A percentile compares a stretch with the other conserved stretches of the same genome.
phyloP scores from a whole-genome alignment of 495 filamentous ascomycete genomes.

The Melanomma pulvis-pyrius region DNA sequence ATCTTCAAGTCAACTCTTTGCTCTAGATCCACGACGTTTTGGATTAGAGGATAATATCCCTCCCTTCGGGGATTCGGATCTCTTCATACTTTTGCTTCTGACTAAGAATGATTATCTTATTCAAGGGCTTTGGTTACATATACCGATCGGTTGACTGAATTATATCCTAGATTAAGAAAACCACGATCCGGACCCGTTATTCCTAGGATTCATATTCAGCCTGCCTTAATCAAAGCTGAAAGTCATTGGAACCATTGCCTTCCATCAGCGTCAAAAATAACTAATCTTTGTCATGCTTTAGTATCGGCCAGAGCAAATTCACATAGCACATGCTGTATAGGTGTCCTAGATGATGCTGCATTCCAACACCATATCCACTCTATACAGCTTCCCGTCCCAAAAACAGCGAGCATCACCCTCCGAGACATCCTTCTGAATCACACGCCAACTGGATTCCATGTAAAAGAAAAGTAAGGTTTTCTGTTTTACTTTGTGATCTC shows the following conservation, averaged over 20 bases:
- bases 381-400: neutral
- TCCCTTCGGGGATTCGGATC: no score
- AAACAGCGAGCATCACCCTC: neutral
- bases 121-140: no score
- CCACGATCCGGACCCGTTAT: no score
- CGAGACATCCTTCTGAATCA: neutral
- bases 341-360: slow-evolving; percentile 57
- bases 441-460: neutral
- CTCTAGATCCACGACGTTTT: no score
- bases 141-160: no score
- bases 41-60: no score
- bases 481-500: no score
- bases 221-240: neutral
- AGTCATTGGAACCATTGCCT: neutral
- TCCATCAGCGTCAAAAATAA: neutral
- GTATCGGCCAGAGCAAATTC: neutral
- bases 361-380: slow-evolving; percentile 9
- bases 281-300: neutral
- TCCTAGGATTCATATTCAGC: neutral
- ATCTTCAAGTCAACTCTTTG: no score
- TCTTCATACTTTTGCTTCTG: no score
- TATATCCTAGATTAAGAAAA: no score
- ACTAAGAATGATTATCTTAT: no score
- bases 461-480: neutral
- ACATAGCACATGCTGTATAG: slow-evolving; percentile 45